Percentiles rank a stretch among this genome's conserved stretches.
Conservation (phyloP, 2,329 filamentous ascomycete genomes). For the Sordariomycetes sp. region DNA sequence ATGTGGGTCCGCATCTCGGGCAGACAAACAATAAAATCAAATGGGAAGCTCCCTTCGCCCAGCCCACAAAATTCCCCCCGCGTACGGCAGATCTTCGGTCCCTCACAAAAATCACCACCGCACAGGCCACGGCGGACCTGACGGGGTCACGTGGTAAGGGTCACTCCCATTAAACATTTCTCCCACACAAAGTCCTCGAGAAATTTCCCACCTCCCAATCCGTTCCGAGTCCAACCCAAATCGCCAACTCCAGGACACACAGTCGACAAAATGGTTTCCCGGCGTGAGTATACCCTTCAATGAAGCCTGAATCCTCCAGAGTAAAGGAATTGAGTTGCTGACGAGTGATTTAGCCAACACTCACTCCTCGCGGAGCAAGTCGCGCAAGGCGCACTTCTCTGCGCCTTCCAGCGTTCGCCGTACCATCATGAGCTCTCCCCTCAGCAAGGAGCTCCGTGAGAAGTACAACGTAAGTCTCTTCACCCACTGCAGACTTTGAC, state of each 20-base stretch:
- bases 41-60: too few species aligned
- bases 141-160: constrained; percentile 3
- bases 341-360: constrained; percentile 31
- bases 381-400: constrained; percentile 95
- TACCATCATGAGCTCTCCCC: constrained; percentile 91
- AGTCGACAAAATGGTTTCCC: constrained; percentile 4
- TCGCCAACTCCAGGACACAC: background rate
- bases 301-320: background rate
- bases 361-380: constrained; percentile 89
- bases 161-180: background rate
- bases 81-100: too few species aligned
- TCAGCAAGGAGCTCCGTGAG: constrained; percentile 94
- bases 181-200: background rate
- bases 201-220: constrained; percentile 2
- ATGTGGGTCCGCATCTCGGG: too few species aligned
- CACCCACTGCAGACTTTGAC: background rate
- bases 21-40: too few species aligned
- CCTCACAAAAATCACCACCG: background rate
- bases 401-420: constrained; percentile 91
- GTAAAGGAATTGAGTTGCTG: background rate
- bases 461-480: constrained; percentile 81
- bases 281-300: background rate
- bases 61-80: too few species aligned
- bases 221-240: constrained; percentile 2
- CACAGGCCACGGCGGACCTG: background rate